These are phyloP conservation scores for Aphanomyces invadans DNA, from an alignment of 352 stramenopile genomes.

Conservation along the genomic window DNA sequence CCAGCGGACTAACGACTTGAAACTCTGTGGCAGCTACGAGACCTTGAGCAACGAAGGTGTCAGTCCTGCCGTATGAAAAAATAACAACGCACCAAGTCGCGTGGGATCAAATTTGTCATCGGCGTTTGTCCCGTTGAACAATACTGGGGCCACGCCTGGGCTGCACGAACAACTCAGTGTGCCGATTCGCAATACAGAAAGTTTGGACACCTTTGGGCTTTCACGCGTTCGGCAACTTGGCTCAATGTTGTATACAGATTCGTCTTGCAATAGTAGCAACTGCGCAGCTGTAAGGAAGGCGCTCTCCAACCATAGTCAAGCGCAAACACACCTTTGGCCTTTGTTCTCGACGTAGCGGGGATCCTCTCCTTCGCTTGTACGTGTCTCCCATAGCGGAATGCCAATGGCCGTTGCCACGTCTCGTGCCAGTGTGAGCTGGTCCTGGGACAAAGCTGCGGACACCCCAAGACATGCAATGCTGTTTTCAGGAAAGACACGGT, in stretches of 20 bases:
- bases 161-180: conserved; percentile 28
- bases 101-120: conserved; percentile 92
- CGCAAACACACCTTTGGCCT: conserved; percentile 55
- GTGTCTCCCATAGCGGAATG: conserved; percentile 80
- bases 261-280: conserved; percentile 97
- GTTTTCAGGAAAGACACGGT: conserved; percentile 62
- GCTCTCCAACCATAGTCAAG: background rate
- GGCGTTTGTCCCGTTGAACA: conserved; percentile 98
- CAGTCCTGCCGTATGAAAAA: background rate
- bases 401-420: conserved; percentile 82
- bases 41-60: conserved; percentile 36
- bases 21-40: conserved; percentile 91
- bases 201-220: conserved; percentile 21
- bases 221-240: conserved; percentile 66
- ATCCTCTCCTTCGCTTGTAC: conserved; percentile 75
- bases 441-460: conserved; percentile 81
- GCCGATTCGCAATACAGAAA: background rate
- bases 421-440: conserved; percentile 84
- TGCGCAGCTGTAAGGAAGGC: conserved; percentile 23
- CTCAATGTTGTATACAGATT: conserved; percentile 94
- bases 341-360: conserved; percentile 91
- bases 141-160: conserved; percentile 24
- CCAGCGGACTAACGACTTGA: conserved; percentile 87
- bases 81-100: conserved; percentile 44
- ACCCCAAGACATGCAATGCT: conserved; percentile 88